Conservation (phyloP, 495 filamentous ascomycete species). For the Aspergillus heteromorphus region DNA sequence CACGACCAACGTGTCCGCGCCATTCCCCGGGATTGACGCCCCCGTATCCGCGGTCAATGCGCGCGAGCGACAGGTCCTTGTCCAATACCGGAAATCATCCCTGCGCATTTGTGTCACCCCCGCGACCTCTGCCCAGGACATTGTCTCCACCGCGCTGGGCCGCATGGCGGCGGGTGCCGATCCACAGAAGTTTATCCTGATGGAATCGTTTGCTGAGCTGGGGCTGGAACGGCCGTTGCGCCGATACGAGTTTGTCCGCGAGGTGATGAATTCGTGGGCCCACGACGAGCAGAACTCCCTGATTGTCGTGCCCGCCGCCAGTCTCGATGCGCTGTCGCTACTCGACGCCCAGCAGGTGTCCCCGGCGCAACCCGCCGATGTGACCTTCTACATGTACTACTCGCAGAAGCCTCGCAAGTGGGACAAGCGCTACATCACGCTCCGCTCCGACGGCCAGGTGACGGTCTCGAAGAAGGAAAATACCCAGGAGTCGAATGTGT, state of each 20-base stretch:
- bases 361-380: slow-evolving; percentile 52
- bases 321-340: slow-evolving; percentile 38
- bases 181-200: slow-evolving; percentile 54
- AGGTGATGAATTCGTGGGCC: slow-evolving; percentile 92
- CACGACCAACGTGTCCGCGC: slow-evolving; percentile 37
- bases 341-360: slow-evolving; percentile 52
- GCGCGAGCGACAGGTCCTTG: slow-evolving; percentile 64
- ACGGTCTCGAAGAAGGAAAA: slow-evolving; percentile 62
- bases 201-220: slow-evolving; percentile 68
- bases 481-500: slow-evolving; percentile 61
- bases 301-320: slow-evolving; percentile 50
- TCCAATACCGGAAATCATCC: slow-evolving; percentile 59
- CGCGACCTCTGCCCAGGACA: slow-evolving; percentile 67
- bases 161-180: slow-evolving; percentile 54
- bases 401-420: slow-evolving; percentile 76
- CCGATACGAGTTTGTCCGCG: slow-evolving; percentile 79
- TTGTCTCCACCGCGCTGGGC: slow-evolving; percentile 56
- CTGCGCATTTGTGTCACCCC: slow-evolving; percentile 63
- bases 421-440: slow-evolving; percentile 76
- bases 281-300: slow-evolving; percentile 67
- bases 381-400: slow-evolving; percentile 67
- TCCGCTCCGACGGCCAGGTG: slow-evolving; percentile 72
- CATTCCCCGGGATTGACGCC: slow-evolving; percentile 67
- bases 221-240: slow-evolving; percentile 83
- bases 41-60: slow-evolving; percentile 81